These are phyloP conservation scores for Citrus trifoliata DNA, from an alignment of 345 rosid genomes.

Conservation along the genomic window DNA sequence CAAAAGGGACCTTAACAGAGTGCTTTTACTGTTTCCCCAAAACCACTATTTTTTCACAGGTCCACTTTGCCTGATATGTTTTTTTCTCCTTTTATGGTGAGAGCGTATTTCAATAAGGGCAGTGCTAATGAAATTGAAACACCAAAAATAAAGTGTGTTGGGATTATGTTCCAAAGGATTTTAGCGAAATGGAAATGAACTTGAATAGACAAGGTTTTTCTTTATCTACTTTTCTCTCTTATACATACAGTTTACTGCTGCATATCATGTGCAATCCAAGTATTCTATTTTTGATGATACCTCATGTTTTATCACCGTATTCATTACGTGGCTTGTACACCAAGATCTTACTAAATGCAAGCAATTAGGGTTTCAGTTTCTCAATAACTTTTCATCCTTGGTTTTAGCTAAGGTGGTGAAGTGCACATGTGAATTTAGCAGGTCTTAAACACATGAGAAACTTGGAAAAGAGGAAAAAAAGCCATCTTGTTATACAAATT, in stretches of 20 bases:
- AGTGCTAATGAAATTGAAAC: not conserved
- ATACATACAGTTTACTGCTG: not conserved
- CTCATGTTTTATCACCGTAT: not conserved
- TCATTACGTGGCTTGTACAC: not conserved
- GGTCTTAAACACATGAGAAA: not conserved
- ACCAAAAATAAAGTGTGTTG: not conserved
- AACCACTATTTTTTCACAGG: not conserved
- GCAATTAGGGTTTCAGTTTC: not conserved
- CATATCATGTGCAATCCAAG: not conserved
- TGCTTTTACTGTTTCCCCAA: not conserved
- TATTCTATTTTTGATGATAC: not conserved
- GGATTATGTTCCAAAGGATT: not conserved
- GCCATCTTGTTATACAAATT: no score
- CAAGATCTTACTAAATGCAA: not conserved
- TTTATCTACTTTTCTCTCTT: not conserved
- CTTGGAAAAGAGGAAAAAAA: not conserved
- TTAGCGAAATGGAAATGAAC: not conserved
- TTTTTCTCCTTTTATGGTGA: not conserved
- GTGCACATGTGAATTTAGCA: no score
- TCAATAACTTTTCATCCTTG: not conserved
- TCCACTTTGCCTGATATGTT: not conserved
- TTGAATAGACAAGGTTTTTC: not conserved
- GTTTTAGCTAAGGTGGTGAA: not conserved
- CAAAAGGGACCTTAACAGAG: not conserved
- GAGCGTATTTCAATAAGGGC: not conserved